Percentiles rank a stretch among this genome's conserved stretches.
Evolutionary conservation across 441 rosid species (phyloP).

Genomic region (Theobroma grandiflorum): DNA sequence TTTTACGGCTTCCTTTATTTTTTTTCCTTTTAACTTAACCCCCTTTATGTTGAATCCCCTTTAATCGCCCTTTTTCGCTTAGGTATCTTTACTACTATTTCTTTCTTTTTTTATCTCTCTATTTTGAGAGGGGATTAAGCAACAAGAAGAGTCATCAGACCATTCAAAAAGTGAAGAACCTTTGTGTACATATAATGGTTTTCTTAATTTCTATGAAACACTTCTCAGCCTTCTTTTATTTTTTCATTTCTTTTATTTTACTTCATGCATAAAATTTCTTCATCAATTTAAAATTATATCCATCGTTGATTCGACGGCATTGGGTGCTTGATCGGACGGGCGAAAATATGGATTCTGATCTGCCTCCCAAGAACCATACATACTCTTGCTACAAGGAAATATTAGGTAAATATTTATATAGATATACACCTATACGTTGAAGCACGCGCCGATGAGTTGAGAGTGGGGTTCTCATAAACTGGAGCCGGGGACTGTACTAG

Average conservation of each 20-base stretch:
- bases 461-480: background rate
- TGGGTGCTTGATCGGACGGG: slow-evolving; percentile 11
- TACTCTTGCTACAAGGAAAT: background rate
- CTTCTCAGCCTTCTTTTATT: background rate
- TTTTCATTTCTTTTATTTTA: no score
- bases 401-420: no score
- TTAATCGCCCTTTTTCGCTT: background rate
- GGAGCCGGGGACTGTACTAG: background rate
- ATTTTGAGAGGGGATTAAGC: slow-evolving; percentile 8
- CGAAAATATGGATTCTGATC: background rate
- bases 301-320: background rate
- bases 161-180: background rate
- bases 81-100: background rate
- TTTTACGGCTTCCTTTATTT: slow-evolving; percentile 33
- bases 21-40: background rate
- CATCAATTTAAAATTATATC: background rate
- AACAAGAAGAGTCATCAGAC: background rate
- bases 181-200: slow-evolving; percentile 27
- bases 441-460: slow-evolving; percentile 24
- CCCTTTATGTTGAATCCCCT: background rate
- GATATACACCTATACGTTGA: no score
- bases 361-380: background rate
- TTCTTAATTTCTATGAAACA: slow-evolving; percentile 23
- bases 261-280: background rate
- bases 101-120: background rate